phyloP scores from a whole-genome alignment of 2,329 filamentous ascomycete genomes.

The Westerdykella aurantiaca region DNA sequence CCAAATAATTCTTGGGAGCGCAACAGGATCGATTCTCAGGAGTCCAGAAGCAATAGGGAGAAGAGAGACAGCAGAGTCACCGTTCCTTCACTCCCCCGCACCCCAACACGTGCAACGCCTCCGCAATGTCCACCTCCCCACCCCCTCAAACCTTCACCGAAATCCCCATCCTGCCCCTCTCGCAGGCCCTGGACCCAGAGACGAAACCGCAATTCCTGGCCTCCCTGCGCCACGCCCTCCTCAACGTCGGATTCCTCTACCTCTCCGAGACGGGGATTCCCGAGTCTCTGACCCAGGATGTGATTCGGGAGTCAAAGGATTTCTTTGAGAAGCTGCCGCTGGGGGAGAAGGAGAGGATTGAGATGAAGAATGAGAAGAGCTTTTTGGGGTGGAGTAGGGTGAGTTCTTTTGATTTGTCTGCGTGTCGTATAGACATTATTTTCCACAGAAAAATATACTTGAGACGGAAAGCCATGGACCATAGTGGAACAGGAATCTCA shows the following conservation, averaged over 20 bases:
- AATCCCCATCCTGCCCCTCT: slow-evolving; percentile 73
- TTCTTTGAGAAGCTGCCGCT: slow-evolving; percentile 70
- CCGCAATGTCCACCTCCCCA: neutral
- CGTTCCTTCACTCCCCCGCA: no score
- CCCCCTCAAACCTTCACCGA: slow-evolving; percentile 54
- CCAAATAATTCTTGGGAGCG: no score
- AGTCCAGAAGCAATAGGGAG: no score
- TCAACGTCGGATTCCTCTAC: slow-evolving; percentile 86
- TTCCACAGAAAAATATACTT: neutral
- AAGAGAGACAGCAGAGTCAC: no score
- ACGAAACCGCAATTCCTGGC: slow-evolving; percentile 70
- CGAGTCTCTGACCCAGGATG: slow-evolving; percentile 57
- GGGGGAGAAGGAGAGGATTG: slow-evolving; percentile 64
- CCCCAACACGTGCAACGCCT: no score
- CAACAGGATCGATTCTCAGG: no score
- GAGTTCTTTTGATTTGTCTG: slow-evolving; percentile 17
- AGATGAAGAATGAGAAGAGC: slow-evolving; percentile 47
- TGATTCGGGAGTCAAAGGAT: slow-evolving; percentile 60
- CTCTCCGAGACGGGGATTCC: slow-evolving; percentile 63
- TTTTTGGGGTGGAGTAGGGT: slow-evolving; percentile 46
- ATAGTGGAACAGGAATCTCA: no score
- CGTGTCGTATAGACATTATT: neutral
- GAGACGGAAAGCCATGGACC: no score
- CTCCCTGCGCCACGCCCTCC: slow-evolving; percentile 66
- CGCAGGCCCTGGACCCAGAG: slow-evolving; percentile 56